Percentiles rank a stretch among this genome's conserved stretches.
Conservation (phyloP, 306 rosid species). For the Medicago truncatula region DNA sequence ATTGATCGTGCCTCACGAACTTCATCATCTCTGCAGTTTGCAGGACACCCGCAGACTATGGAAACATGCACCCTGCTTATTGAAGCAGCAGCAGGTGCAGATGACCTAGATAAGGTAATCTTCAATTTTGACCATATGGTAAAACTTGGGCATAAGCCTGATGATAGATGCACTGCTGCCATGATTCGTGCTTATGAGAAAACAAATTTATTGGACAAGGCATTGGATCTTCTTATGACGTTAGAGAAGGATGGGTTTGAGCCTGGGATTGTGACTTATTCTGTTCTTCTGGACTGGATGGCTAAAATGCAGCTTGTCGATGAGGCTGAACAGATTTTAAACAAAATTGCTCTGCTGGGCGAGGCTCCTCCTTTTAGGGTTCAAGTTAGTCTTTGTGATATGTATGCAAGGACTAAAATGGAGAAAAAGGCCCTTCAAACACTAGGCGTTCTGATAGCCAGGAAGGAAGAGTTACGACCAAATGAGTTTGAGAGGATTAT, state of each 20-base stretch:
- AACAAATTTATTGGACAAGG: slow-evolving; percentile 70
- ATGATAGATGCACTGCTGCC: slow-evolving; percentile 81
- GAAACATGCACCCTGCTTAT: slow-evolving; percentile 74
- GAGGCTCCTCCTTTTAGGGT: slow-evolving; percentile 76
- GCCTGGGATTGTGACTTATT: slow-evolving; percentile 81
- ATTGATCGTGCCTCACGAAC: slow-evolving; percentile 53
- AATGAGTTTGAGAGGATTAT: slow-evolving; percentile 73
- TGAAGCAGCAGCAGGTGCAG: slow-evolving; percentile 59
- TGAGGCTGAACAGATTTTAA: slow-evolving; percentile 81
- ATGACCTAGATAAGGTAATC: slow-evolving; percentile 65
- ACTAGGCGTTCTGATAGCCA: slow-evolving; percentile 72
- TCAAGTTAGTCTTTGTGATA: slow-evolving; percentile 78
- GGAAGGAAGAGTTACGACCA: slow-evolving; percentile 61
- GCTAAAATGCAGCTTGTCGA: slow-evolving; percentile 74
- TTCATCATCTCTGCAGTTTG: slow-evolving; percentile 61
- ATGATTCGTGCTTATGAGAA: slow-evolving; percentile 77
- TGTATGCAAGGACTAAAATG: slow-evolving; percentile 73
- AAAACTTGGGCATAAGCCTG: slow-evolving; percentile 65
- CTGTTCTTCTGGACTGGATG: slow-evolving; percentile 89
- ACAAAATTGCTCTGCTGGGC: slow-evolving; percentile 70
- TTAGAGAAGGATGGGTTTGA: slow-evolving; percentile 78
- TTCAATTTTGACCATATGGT: slow-evolving; percentile 68
- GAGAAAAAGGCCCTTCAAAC: slow-evolving; percentile 88
- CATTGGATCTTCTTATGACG: slow-evolving; percentile 66
- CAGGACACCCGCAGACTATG: slow-evolving; percentile 57